Conservation (phyloP, 805 yeast species). For the Lipomyces yamadae region DNA sequence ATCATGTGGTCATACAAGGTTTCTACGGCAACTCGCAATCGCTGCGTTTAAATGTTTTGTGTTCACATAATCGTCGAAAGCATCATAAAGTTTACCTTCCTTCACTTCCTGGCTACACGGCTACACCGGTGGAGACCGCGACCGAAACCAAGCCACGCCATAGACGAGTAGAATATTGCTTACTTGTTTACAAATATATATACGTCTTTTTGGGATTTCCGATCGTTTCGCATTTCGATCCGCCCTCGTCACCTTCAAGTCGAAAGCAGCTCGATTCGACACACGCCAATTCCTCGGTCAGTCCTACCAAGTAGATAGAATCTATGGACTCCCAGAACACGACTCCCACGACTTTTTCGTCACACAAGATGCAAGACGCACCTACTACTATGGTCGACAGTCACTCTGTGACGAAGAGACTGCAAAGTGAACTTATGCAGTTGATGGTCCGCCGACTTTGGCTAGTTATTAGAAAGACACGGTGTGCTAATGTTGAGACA, state of each 20-base stretch:
- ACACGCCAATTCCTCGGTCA: not conserved
- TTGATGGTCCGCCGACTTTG: slow-evolving; percentile 48
- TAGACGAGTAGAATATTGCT: not conserved
- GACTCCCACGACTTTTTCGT: slow-evolving; percentile 28
- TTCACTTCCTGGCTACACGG: not conserved
- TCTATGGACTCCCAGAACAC: slow-evolving; percentile 38
- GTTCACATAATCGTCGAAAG: not conserved
- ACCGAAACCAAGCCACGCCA: not conserved
- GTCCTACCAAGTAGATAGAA: not conserved
- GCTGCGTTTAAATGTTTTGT: not conserved
- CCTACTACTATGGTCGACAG: slow-evolving; percentile 46
- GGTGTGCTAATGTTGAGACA: slow-evolving; percentile 14
- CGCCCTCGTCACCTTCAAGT: slow-evolving; percentile 1
- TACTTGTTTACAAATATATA: not conserved
- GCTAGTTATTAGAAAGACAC: not conserved
- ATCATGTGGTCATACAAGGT: not conserved
- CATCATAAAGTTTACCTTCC: not conserved
- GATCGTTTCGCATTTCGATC: slow-evolving; percentile 5
- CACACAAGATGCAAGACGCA: slow-evolving; percentile 35
- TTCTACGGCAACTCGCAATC: not conserved
- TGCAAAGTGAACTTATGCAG: slow-evolving; percentile 59
- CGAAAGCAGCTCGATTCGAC: slow-evolving; percentile 5
- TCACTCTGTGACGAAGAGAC: slow-evolving; percentile 56
- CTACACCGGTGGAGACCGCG: not conserved
- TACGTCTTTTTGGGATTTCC: slow-evolving; percentile 2